A percentile compares a stretch with the other conserved stretches of the same genome.
These are phyloP conservation scores for Rhinocladiella mackenziei DNA, from an alignment of 2,329 filamentous ascomycete genomes.

Conservation along the genomic window DNA sequence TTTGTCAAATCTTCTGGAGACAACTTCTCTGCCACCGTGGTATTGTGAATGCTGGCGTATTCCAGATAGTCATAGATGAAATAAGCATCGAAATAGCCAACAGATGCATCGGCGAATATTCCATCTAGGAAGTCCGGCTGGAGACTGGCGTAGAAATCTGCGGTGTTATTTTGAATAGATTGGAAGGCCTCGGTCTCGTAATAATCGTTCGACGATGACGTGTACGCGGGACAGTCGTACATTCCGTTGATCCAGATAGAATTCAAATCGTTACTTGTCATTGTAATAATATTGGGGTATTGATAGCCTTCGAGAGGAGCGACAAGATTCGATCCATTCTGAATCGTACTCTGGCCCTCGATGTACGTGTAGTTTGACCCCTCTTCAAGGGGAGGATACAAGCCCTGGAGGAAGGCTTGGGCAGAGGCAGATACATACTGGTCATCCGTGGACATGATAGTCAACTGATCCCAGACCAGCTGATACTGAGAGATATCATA, in stretches of 20 bases:
- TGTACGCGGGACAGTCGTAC: constrained; percentile 42
- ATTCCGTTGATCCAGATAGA: constrained; percentile 51
- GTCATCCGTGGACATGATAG: constrained; percentile 46
- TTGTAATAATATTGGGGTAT: constrained; percentile 50
- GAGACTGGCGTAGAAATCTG: constrained; percentile 47
- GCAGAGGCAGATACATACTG: constrained; percentile 51
- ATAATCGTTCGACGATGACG: constrained; percentile 40
- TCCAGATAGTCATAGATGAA: constrained; percentile 55
- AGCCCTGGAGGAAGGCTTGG: constrained; percentile 59
- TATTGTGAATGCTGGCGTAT: constrained; percentile 53
- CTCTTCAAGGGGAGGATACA: constrained; percentile 52
- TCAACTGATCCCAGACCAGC: constrained; percentile 46
- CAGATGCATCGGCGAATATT: constrained; percentile 38
- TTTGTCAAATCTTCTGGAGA: constrained; percentile 31
- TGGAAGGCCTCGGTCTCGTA: constrained; percentile 40
- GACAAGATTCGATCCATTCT: constrained; percentile 47
- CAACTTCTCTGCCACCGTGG: constrained; percentile 36
- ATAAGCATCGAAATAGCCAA: constrained; percentile 51
- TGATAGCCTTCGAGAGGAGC: constrained; percentile 56
- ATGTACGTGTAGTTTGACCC: constrained; percentile 34
- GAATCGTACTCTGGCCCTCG: constrained; percentile 40
- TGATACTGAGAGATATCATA: constrained; percentile 44
- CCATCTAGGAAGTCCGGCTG: constrained; percentile 43
- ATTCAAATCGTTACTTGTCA: constrained; percentile 45
- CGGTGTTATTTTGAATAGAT: constrained; percentile 37